Base-by-base conservation (phyloP, 2,329 filamentous ascomycete genomes). In the Bisporella sp. region DNA sequence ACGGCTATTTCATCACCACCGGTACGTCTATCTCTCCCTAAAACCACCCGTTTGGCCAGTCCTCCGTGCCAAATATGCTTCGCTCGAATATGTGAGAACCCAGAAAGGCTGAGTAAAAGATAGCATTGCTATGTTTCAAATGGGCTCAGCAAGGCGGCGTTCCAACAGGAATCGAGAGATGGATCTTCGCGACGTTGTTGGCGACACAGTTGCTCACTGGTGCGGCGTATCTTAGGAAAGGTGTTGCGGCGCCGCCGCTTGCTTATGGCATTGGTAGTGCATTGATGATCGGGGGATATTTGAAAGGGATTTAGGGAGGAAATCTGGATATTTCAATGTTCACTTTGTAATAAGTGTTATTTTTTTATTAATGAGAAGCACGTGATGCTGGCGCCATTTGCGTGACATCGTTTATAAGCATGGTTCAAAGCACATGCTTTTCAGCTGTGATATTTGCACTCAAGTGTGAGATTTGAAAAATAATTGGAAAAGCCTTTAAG, bases 91-190 rank as follows among this genome's bases (percentile, higher is more conserved):
- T 5, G 12, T 32, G 12, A 5, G 45, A 9, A 9, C 6, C 30
- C 29, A 7, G 39, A 29, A n/a, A 21, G 4, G 31, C 45, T 46
- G 45, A 46, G 28, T 11, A 31, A 8, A n/a, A 12, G 3, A 29
- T 13, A 47, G 45, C 45, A 6, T 37, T 47, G 7, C 45, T 47
- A 33, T 47, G 45, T 28, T 47, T 47, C 37, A 47, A 47, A 12
- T 47, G 45, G 45, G 45, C 45, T 7, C 6, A 31, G 9, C 33
- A 41, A 40, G 42, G 31, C 42, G 45, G 45, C 28, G 13, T 47
- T 21, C n/a, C 32, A 7, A 12, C 6, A 31, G 35, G 13, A 9
- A 12, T 47, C 30, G 45, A 47, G 32, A 41, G 31, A 39, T 47
- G 41, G 28, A 47, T 47, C 35, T 47, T 47, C n/a, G 45, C 8